Conservation (phyloP, 768 basidiomycete species). For the Agrocybe pediades region DNA sequence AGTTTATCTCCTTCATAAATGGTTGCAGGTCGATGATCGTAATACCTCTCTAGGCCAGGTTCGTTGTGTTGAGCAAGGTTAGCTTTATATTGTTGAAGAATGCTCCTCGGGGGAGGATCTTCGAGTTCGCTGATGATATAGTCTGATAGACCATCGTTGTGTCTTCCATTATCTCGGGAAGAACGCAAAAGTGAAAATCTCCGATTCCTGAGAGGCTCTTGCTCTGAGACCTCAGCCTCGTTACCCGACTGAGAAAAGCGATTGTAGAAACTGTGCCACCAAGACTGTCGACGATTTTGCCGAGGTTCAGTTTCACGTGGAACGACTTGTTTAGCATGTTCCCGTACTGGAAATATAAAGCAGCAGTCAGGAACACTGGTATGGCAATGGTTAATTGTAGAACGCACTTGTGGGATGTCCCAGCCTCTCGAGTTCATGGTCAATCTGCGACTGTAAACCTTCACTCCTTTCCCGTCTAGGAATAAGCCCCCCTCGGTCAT, state of each 20-base stretch:
- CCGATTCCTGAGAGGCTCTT: constrained; percentile 13
- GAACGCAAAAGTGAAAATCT: constrained; percentile 15
- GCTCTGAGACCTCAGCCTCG: constrained; percentile 28
- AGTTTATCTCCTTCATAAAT: neutral
- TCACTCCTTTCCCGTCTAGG: constrained; percentile 51
- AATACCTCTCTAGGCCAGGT: neutral
- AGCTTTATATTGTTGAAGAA: constrained; percentile 13
- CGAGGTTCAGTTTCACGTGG: neutral
- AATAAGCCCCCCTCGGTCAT: constrained; percentile 46
- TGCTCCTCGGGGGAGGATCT: constrained; percentile 28
- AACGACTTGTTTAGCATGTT: neutral
- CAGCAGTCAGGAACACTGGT: constrained; percentile 1
- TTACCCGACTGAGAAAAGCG: constrained; percentile 47
- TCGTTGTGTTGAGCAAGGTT: neutral
- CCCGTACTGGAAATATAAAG: neutral
- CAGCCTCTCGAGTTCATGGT: constrained; percentile 50
- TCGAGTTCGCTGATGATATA: constrained; percentile 12
- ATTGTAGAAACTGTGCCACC: constrained; percentile 60
- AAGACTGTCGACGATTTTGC: constrained; percentile 41
- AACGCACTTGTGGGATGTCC: constrained; percentile 43
- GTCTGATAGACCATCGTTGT: constrained; percentile 6
- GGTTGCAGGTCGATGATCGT: constrained; percentile 11
- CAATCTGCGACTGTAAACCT: constrained; percentile 52
- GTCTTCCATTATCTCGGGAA: constrained; percentile 10
- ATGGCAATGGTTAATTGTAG: neutral